Evolutionary conservation across 2,329 filamentous ascomycete species (phyloP).

Genomic region (Didymella segeticola): DNA sequence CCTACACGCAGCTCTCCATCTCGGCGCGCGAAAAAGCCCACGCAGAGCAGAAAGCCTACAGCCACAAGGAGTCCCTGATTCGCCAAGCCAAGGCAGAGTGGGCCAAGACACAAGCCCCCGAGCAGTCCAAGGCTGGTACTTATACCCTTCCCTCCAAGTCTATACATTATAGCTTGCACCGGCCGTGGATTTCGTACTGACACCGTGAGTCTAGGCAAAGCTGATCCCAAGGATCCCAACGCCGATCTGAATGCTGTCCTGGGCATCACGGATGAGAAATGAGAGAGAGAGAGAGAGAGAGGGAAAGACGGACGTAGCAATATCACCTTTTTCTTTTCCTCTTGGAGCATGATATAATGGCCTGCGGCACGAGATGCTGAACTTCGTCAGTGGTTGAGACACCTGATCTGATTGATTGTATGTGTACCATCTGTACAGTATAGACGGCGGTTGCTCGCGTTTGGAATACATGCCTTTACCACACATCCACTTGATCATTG

Average conservation of each 20-base stretch:
- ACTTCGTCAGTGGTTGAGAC: too few relatives aligned
- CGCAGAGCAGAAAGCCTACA: constrained; percentile 80
- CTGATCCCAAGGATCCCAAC: constrained; percentile 82
- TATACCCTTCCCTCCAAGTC: background rate
- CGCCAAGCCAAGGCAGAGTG: constrained; percentile 91
- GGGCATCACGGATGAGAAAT: constrained; percentile 48
- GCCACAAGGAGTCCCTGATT: constrained; percentile 91
- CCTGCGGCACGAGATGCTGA: constrained; percentile 22
- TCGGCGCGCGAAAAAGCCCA: constrained; percentile 72
- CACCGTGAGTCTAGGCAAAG: too few relatives aligned
- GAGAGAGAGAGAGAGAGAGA: constrained; percentile 16
- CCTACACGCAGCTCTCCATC: constrained; percentile 89
- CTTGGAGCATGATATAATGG: constrained; percentile 34
- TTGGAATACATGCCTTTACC: constrained; percentile 45
- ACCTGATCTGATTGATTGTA: too few relatives aligned
- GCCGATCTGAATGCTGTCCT: constrained; percentile 84
- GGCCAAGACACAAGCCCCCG: constrained; percentile 70
- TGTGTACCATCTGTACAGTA: constrained; percentile 53
- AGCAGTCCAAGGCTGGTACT: constrained; percentile 43
- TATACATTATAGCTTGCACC: too few relatives aligned
- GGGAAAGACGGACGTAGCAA: too few relatives aligned
- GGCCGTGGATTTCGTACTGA: too few relatives aligned
- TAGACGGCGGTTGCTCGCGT: constrained; percentile 48
- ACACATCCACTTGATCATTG: too few relatives aligned
- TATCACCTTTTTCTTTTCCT: constrained; percentile 33